Evolutionary conservation across 345 rosid genomes (phyloP).

Genomic region (Eucalyptus curtisii): DNA sequence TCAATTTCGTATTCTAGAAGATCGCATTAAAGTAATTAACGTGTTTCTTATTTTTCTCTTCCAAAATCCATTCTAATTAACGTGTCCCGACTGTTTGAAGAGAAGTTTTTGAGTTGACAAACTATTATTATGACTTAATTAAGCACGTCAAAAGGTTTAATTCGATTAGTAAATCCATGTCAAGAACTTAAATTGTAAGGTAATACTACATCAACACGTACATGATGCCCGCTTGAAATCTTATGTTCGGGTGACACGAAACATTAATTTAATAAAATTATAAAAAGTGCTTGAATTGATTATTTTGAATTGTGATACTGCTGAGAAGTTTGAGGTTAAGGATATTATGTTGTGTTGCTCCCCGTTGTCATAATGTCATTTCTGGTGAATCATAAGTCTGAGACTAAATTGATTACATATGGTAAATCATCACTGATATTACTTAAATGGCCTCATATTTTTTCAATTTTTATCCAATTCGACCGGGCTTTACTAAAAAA

Average conservation of each 20-base stretch:
- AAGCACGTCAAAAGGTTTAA: background rate
- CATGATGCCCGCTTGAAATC: background rate
- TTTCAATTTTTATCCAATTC: too few relatives aligned
- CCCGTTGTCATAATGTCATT: background rate
- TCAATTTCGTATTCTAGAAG: background rate
- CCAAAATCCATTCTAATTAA: background rate
- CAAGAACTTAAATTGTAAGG: background rate
- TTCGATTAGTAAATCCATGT: background rate
- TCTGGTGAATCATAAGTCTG: accelerated
- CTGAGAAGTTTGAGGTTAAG: background rate
- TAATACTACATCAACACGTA: background rate
- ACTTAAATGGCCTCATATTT: background rate
- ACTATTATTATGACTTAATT: background rate
- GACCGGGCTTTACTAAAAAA: too few relatives aligned
- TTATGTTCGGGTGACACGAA: background rate
- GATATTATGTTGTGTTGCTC: background rate
- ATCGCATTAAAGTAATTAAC: background rate
- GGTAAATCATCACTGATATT: background rate
- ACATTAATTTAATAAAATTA: background rate
- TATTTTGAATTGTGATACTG: too few relatives aligned
- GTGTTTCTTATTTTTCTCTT: background rate
- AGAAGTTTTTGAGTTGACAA: background rate
- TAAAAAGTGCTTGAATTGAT: background rate
- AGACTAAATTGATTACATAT: background rate
- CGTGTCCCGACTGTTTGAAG: background rate